Conservation (phyloP, 2,329 filamentous ascomycete genomes). For the Trichoderma brevicompactum region DNA sequence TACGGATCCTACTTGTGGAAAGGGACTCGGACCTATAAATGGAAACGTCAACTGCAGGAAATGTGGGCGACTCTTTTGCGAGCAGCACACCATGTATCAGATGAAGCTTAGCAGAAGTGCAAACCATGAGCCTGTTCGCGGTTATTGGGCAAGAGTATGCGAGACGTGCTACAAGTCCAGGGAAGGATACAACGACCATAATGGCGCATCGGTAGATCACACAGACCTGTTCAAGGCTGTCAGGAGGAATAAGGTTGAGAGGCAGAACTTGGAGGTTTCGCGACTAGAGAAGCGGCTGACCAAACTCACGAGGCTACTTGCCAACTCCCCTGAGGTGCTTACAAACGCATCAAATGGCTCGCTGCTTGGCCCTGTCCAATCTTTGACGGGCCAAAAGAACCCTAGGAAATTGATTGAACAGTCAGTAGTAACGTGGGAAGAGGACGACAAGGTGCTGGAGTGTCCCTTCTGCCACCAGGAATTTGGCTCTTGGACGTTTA, state of each 20-base stretch:
- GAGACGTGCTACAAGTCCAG: slow-evolving; percentile 99
- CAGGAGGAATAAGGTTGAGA: slow-evolving; percentile 79
- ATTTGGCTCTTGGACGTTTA: slow-evolving; percentile 90
- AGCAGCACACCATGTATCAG: slow-evolving; percentile 99
- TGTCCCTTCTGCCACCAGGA: slow-evolving; percentile 97
- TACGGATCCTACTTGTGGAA: slow-evolving; percentile 84
- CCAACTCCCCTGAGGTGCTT: slow-evolving; percentile 72
- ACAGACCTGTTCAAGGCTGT: slow-evolving; percentile 70
- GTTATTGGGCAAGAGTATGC: slow-evolving; percentile 92
- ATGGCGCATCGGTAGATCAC: slow-evolving; percentile 72
- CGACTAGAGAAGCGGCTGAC: slow-evolving; percentile 90
- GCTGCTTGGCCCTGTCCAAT: slow-evolving; percentile 64
- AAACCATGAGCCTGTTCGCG: slow-evolving; percentile 84
- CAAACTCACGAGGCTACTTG: slow-evolving; percentile 82
- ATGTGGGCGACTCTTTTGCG: slow-evolving; percentile 92
- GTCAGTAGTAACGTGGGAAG: slow-evolving; percentile 92
- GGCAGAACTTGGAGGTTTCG: slow-evolving; percentile 84
- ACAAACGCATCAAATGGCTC: slow-evolving; percentile 50
- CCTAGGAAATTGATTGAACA: slow-evolving; percentile 84
- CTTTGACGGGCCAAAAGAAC: slow-evolving; percentile 70
- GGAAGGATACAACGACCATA: slow-evolving; percentile 91
- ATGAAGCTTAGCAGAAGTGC: slow-evolving; percentile 95
- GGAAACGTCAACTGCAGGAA: slow-evolving; percentile 91
- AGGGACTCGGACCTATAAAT: slow-evolving; percentile 75
- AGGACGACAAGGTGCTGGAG: slow-evolving; percentile 76